These are phyloP conservation scores for Fusarium euwallaceae DNA, from an alignment of 2,329 filamentous ascomycete species.

Conservation along the genomic window DNA sequence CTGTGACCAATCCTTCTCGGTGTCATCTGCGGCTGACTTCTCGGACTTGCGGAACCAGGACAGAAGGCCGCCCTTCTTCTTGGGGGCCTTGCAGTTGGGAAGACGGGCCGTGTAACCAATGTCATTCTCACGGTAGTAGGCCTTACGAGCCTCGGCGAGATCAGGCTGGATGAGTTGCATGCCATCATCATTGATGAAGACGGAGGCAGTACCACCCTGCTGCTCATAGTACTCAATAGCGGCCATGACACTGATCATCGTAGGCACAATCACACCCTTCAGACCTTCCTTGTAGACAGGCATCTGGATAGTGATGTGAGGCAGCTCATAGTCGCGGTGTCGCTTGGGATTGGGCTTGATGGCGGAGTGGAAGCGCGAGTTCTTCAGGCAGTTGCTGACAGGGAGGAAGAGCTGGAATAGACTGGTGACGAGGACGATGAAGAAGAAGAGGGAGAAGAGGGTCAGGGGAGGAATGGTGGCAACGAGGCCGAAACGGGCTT, in stretches of 20 bases:
- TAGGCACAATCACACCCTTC: constrained; percentile 63
- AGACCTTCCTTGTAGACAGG: constrained; percentile 59
- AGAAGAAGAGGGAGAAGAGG: constrained; percentile 43
- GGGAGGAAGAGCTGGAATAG: constrained; percentile 42
- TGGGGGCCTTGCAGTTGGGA: constrained; percentile 53
- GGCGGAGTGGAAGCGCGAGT: constrained; percentile 45
- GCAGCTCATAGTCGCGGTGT: constrained; percentile 52
- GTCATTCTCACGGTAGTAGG: constrained; percentile 69
- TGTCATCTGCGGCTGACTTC: not conserved
- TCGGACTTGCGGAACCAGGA: constrained; percentile 55
- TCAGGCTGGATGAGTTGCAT: constrained; percentile 70
- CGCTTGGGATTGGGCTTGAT: constrained; percentile 46
- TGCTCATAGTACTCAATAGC: constrained; percentile 71
- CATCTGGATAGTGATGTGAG: constrained; percentile 62
- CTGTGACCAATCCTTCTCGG: not conserved
- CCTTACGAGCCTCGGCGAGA: constrained; percentile 61
- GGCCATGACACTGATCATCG: constrained; percentile 66
- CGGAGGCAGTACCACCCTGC: constrained; percentile 74
- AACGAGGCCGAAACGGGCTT: constrained; percentile 27
- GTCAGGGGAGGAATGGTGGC: constrained; percentile 35
- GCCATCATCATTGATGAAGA: constrained; percentile 78
- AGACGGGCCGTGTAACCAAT: constrained; percentile 69
- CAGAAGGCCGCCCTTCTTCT: constrained; percentile 30
- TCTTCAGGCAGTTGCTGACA: constrained; percentile 40
- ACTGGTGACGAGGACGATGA: constrained; percentile 43